Evolutionary conservation across 768 basidiomycete genomes (phyloP).

Genomic region (Podaxis sp.): DNA sequence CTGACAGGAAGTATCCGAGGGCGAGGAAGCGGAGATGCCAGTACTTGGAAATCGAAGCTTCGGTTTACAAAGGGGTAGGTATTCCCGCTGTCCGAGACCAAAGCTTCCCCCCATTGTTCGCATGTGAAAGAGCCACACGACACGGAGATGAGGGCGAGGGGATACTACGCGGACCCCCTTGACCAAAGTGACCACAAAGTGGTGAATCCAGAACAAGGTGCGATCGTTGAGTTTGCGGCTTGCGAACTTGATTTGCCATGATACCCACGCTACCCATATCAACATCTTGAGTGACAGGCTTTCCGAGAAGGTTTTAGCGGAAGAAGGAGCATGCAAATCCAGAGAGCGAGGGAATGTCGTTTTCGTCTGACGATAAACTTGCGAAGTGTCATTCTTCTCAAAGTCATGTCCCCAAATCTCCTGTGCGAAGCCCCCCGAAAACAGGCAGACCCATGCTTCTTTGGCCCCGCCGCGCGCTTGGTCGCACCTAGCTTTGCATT

Average conservation of each 20-base stretch:
- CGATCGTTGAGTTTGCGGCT: not conserved
- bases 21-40: slow-evolving; percentile 1
- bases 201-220: slow-evolving; percentile 4
- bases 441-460: not conserved
- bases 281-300: slow-evolving; percentile 10
- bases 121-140: not conserved
- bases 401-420: not conserved
- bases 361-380: slow-evolving; percentile 5
- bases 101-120: not conserved
- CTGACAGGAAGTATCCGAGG: slow-evolving; percentile 6
- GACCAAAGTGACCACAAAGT: slow-evolving; percentile 1
- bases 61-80: not conserved
- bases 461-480: not conserved
- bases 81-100: slow-evolving; percentile 7
- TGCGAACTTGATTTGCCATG: not conserved
- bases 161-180: not conserved
- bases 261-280: slow-evolving; percentile 8
- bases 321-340: slow-evolving; percentile 9
- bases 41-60: not conserved
- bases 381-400: slow-evolving; percentile 5
- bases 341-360: slow-evolving; percentile 6
- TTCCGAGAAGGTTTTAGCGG: slow-evolving; percentile 12
- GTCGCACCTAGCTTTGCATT: not conserved
- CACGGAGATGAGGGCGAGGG: not conserved
- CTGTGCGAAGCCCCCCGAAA: slow-evolving; percentile 2